A percentile compares a stretch with the other conserved stretches of the same genome.
Conservation (phyloP, 2,329 filamentous ascomycete species). For the Hysterium pulicare region DNA sequence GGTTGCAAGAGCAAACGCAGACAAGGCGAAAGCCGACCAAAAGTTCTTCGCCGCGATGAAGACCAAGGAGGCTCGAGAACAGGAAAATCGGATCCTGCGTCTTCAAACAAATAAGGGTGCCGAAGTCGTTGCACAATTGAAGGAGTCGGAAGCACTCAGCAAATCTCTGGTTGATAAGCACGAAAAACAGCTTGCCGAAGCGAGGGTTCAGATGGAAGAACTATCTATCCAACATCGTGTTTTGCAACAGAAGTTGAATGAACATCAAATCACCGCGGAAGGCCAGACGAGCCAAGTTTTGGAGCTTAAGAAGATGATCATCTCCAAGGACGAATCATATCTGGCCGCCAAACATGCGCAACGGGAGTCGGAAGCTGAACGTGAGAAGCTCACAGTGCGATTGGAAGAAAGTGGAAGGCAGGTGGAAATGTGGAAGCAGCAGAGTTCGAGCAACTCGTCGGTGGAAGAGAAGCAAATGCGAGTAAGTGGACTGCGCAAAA, state of each 20-base stretch:
- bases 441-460: conserved; percentile 75
- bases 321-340: conserved; percentile 69
- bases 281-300: conserved; percentile 70
- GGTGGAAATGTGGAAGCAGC: conserved; percentile 79
- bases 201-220: conserved; percentile 72
- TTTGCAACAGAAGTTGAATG: conserved; percentile 67
- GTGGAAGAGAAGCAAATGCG: conserved; percentile 82
- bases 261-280: conserved; percentile 68
- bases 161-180: conserved; percentile 74
- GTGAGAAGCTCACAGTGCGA: conserved; percentile 74
- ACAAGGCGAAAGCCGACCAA: conserved; percentile 95
- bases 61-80: conserved; percentile 79
- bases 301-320: conserved; percentile 71
- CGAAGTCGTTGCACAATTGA: conserved; percentile 89
- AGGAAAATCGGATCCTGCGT: conserved; percentile 74
- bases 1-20: conserved; percentile 67
- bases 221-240: conserved; percentile 70
- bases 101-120: conserved; percentile 85
- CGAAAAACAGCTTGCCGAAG: conserved; percentile 85
- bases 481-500: conserved; percentile 55
- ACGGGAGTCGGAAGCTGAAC: conserved; percentile 64
- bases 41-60: conserved; percentile 98
- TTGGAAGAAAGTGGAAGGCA: conserved; percentile 78
- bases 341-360: conserved; percentile 61
- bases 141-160: conserved; percentile 80